Evolutionary conservation across 1,284 basidiomycete species (phyloP), one percentile per base, ranked within the genome.

Genomic region (Trichosporon coremiiforme): DNA sequence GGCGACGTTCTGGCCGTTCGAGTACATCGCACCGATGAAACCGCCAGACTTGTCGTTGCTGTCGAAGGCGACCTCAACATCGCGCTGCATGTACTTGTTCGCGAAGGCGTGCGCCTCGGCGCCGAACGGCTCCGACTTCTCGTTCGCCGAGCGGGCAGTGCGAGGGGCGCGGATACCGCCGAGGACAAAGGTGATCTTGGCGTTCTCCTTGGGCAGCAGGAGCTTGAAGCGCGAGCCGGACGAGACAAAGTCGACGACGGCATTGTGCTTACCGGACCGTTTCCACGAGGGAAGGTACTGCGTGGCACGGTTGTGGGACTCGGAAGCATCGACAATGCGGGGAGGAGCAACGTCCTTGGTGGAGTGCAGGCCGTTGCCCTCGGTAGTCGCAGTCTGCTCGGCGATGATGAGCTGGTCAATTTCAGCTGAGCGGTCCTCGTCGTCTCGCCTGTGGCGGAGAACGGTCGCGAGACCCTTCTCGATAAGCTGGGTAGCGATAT

Each of bases 321-420:
- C 95, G 4, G 94, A 97, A 20, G 96, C 90, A 83, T 98, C 98
- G 87, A 95, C 75, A 86, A 93, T 79, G 85, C 87, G 70, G 84
- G 89, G 85, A 5, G 86, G 77, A 0, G 85, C 79, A 22, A 91
- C 85, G 64, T 98, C 95, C 83, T 98, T 98, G 64, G 92, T 91
- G n/a, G 94, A 95, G 81, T 99, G 96, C 17, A 99, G 87, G 5
- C 96, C 96, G 69, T 91, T 89, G n/a, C 83, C 81, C 68, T 94
- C 95, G 1, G 90, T 82, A 0, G 89, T 86, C 55, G 95, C 95
- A 50, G 84, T 85, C 86, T 91, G 94, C 85, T 99, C 96, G 15
- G 95, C 95, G 47, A 91, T 90, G 88, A 98, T 94, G 57, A 98
- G 86, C 82, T 94, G 93, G 85, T 99, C 96, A 75, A 93, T 94